Conservation (phyloP, 495 filamentous ascomycete species). For the Trichodelitschia bisporula region DNA sequence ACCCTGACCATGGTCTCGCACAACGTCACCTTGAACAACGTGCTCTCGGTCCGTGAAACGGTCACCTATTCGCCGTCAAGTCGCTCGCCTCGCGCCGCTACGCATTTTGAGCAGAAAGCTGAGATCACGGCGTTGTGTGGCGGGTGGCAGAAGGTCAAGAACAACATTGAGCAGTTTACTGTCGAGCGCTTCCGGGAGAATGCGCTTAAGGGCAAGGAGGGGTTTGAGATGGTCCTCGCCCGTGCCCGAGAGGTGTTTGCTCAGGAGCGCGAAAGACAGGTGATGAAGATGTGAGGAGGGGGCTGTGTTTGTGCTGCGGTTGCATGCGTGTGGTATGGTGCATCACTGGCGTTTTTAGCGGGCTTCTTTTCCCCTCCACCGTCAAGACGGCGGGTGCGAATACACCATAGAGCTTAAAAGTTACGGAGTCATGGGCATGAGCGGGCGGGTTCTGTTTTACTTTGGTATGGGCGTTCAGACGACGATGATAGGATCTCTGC, state of each 20-base stretch:
- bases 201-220: conserved; percentile 64
- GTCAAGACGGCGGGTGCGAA: too few species aligned
- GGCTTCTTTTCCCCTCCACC: too few species aligned
- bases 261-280: conserved; percentile 62
- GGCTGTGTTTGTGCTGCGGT: too few species aligned
- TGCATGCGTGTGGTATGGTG: too few species aligned
- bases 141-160: conserved; percentile 87
- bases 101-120: conserved; percentile 66
- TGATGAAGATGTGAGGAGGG: too few species aligned
- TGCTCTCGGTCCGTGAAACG: conserved; percentile 73
- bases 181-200: conserved; percentile 80
- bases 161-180: conserved; percentile 75
- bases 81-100: conserved; percentile 30
- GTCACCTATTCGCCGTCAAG: conserved; percentile 49
- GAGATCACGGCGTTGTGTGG: conserved; percentile 84
- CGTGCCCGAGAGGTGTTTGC: conserved; percentile 85
- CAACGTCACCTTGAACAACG: conserved; percentile 75
- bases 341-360: too few species aligned
- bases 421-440: too few species aligned
- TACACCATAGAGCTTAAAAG: too few species aligned
- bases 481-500: too few species aligned
- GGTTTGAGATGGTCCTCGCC: conserved; percentile 80
- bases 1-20: conserved; percentile 84
- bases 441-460: too few species aligned
- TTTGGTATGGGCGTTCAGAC: too few species aligned